Evolutionary conservation across 1,139 yeast genomes (phyloP).

Genomic region (Debaryomyces nepalensis): DNA sequence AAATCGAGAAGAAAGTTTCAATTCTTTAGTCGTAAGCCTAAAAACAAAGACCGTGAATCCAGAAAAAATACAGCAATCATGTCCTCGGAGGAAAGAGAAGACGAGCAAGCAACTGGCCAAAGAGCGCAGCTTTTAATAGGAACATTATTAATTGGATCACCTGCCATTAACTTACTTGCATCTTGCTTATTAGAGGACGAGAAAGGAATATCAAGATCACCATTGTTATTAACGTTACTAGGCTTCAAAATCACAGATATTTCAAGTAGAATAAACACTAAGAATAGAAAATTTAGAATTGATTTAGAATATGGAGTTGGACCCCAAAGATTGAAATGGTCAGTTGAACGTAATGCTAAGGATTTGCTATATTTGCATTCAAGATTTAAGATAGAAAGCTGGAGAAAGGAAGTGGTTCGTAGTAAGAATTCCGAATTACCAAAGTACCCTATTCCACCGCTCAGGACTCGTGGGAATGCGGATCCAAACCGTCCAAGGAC

Average conservation of each 20-base stretch:
- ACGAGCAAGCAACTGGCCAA: slow-evolving; percentile 40
- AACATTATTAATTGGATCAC: slow-evolving; percentile 72
- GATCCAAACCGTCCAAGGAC: slow-evolving; percentile 9
- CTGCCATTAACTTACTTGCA: slow-evolving; percentile 78
- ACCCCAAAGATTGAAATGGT: slow-evolving; percentile 77
- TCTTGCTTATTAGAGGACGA: slow-evolving; percentile 80
- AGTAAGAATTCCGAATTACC: slow-evolving; percentile 33
- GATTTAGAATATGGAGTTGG: slow-evolving; percentile 92
- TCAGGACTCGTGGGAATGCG: slow-evolving; percentile 11
- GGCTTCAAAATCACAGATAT: slow-evolving; percentile 66
- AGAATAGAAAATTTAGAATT: slow-evolving; percentile 61
- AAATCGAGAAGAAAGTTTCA: slow-evolving; percentile 30
- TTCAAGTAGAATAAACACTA: slow-evolving; percentile 45
- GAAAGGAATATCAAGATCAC: slow-evolving; percentile 77
- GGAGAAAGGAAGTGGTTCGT: slow-evolving; percentile 41
- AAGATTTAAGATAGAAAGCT: slow-evolving; percentile 57
- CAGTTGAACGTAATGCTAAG: slow-evolving; percentile 69
- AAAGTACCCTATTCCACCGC: slow-evolving; percentile 37
- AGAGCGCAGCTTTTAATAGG: slow-evolving; percentile 69
- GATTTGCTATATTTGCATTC: slow-evolving; percentile 75
- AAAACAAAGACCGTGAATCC: slow-evolving; percentile 26
- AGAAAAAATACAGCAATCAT: slow-evolving; percentile 11
- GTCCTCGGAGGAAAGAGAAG: slow-evolving; percentile 26
- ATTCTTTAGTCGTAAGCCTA: slow-evolving; percentile 30
- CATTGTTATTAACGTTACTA: slow-evolving; percentile 73